Percentiles rank a stretch among this genome's conserved stretches.
Conservation (phyloP, 1,139 yeast genomes). For the Spathaspora sp. region DNA sequence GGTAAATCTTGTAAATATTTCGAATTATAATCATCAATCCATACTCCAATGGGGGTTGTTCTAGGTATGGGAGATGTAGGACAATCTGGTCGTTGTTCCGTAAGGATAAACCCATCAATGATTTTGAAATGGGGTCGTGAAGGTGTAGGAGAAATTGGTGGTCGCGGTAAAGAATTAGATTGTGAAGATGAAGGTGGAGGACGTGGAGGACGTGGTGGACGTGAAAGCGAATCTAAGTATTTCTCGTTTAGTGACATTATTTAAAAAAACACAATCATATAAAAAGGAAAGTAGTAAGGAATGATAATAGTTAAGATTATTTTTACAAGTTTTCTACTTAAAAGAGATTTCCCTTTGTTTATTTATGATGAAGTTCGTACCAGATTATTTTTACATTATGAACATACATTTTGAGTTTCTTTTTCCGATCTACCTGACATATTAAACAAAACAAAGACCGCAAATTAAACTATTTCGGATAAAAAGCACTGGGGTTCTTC, state of each 20-base stretch:
- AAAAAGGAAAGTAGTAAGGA: too few species aligned
- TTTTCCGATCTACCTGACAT: too few species aligned
- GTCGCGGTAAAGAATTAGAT: not conserved
- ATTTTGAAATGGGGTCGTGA: not conserved
- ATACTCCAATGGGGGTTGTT: slow-evolving; percentile 9
- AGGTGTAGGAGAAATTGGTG: slow-evolving; percentile 2
- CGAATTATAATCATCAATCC: slow-evolving; percentile 3
- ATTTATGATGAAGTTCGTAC: too few species aligned
- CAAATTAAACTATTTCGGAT: too few species aligned
- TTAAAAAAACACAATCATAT: too few species aligned
- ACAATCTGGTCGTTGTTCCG: not conserved
- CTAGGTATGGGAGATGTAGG: slow-evolving; percentile 8
- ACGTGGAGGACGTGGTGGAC: slow-evolving; percentile 1
- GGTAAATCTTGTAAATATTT: not conserved
- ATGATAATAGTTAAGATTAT: too few species aligned
- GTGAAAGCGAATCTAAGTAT: not conserved
- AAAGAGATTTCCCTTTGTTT: too few species aligned
- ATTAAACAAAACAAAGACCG: too few species aligned
- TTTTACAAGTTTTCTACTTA: too few species aligned
- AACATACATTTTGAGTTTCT: not conserved
- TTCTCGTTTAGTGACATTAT: too few species aligned
- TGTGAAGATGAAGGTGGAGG: not conserved
- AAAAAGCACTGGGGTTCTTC: too few species aligned
- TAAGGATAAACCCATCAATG: not conserved
- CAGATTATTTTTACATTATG: too few species aligned